Base-by-base conservation (phyloP, 192 early-diverging fungal genomes). In the Rhizoclosmatium sp. region DNA sequence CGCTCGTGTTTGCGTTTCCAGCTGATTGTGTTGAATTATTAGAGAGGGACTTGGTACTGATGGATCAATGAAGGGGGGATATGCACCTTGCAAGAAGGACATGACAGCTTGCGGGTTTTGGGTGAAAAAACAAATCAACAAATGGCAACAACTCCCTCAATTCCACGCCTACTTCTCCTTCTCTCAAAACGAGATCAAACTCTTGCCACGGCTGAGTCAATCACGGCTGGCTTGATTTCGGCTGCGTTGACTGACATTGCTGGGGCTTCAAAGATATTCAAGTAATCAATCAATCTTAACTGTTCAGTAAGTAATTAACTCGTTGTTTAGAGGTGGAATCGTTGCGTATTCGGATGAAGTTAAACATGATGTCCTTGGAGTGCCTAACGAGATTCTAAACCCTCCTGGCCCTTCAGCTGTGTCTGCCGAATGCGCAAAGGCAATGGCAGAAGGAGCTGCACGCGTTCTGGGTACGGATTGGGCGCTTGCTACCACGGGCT, bases 401-500 rank as follows among this genome's bases (percentile, higher is more conserved):
- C n/a, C 65, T 4, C 41, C 31, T 4, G 68, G 78, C 1, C 60
- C 59, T n/a, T 51, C 51, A 3, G 62, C 75, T 5, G 78, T 80
- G 1, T 65, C 60, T 19, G 41, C 4, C 3, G 70, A 60, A 39
- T 71, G 69, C 45, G 69, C 70, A 2, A 14, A 46, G 45, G 40
- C 4, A n/a, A 80, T 80, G 78, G 78, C 78, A 21, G 16, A 21
- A 46, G 78, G 78, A 12, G 77, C 60, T 7, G 3, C 9, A 4
- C 7, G 19, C 12, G 67, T 46, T 16, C 10, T 68, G 7, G 47
- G 21, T 5, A 59, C 70, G 47, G 71, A 71, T 45, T 80, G 78
- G 78, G 69, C 59, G 9, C 12, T 80, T 39, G 51, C 78, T 5
- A 80, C 78, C 10, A 80, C 78, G 21, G 78, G 78, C 2, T 80